Percentiles rank a stretch among this genome's conserved stretches.
These are phyloP conservation scores for Alternaria rosae DNA, from an alignment of 2,329 filamentous ascomycete genomes.

Conservation along the genomic window DNA sequence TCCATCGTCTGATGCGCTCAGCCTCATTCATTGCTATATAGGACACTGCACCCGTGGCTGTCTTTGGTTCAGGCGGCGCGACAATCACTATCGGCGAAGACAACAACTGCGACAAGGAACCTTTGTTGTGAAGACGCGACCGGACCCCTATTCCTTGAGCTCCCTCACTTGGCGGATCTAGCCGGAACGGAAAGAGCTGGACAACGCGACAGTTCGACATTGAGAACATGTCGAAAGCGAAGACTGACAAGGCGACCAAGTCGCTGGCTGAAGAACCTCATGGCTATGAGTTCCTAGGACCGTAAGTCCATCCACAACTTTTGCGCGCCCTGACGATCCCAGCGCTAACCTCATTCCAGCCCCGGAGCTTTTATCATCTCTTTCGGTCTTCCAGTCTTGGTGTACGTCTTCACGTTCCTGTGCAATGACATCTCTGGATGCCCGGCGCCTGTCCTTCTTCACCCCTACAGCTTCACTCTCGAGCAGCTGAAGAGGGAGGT, in stretches of 20 bases:
- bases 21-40: conserved; percentile 17
- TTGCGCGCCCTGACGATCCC: neutral
- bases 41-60: neutral
- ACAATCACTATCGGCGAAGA: neutral
- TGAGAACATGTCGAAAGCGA: conserved; percentile 36
- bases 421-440: conserved; percentile 96
- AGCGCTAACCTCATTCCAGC: conserved; percentile 56
- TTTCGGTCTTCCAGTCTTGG: conserved; percentile 78
- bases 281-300: conserved; percentile 52
- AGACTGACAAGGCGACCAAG: conserved; percentile 17
- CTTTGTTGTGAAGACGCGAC: conserved; percentile 12
- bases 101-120: neutral
- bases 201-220: conserved; percentile 5
- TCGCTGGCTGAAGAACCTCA: conserved; percentile 39
- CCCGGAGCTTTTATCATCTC: conserved; percentile 79
- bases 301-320: conserved; percentile 37
- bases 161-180: conserved; percentile 7
- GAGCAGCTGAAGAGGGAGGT: conserved; percentile 79
- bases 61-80: conserved; percentile 10
- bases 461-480: conserved; percentile 74
- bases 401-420: conserved; percentile 80
- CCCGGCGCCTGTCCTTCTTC: conserved; percentile 80
- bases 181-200: conserved; percentile 8
- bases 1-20: conserved; percentile 28
- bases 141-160: conserved; percentile 24